Evolutionary conservation across 2,329 filamentous ascomycete species (phyloP).

Genomic region (Aspergillus candidus): DNA sequence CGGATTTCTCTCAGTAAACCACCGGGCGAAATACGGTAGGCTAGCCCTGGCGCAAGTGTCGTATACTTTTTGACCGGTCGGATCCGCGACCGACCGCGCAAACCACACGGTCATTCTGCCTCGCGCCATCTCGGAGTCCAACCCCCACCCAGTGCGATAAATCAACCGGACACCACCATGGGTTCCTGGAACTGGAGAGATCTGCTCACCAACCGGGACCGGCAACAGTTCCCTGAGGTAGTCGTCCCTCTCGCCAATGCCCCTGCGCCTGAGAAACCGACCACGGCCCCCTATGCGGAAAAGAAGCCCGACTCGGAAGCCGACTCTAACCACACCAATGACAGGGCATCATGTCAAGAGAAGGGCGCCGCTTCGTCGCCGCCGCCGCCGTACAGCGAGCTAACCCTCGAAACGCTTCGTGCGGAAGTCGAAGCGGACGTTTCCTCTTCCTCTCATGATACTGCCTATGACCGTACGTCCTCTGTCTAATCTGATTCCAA

Average conservation of each 20-base stretch:
- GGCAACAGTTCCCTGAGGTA: constrained; percentile 35
- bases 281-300: constrained; percentile 11
- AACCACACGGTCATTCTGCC: too few species aligned
- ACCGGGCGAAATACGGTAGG: too few species aligned
- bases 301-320: constrained; percentile 30
- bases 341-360: constrained; percentile 24
- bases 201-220: too few species aligned
- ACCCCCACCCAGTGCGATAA: too few species aligned
- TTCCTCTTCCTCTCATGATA: constrained; percentile 53
- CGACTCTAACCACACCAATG: constrained; percentile 15
- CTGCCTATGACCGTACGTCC: constrained; percentile 68
- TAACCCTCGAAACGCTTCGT: constrained; percentile 64
- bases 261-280: constrained; percentile 26
- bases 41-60: too few species aligned
- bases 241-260: constrained; percentile 47
- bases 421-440: constrained; percentile 60
- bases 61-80: too few species aligned
- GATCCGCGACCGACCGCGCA: too few species aligned
- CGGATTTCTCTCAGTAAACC: too few species aligned
- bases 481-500: background rate
- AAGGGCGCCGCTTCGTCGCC: constrained; percentile 29
- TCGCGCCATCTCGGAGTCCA: too few species aligned
- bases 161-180: too few species aligned
- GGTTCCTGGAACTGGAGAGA: too few species aligned
- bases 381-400: constrained; percentile 35